Base-by-base conservation (phyloP, 495 filamentous ascomycete species). In the Tuber umbilicatum region DNA sequence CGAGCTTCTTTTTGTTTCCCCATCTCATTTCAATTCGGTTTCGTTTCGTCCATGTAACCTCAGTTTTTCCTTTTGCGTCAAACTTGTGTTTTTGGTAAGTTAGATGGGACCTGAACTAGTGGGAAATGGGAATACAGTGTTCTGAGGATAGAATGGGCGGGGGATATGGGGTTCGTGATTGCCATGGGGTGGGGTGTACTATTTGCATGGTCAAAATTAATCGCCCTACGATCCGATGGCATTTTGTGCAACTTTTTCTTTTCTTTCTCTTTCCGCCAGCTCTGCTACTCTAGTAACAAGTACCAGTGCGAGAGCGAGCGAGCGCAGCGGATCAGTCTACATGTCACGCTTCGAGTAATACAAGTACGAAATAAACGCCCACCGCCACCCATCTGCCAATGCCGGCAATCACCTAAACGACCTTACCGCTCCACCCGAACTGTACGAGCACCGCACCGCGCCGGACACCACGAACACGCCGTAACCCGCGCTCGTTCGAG, bases 111-210 rank as follows among this genome's bases (percentile, higher is more conserved):
- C 2, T 35, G 55, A 31, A 35, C 55, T 31, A 35, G 55, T 27
- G 27, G 55, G 14, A 35, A 64, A 64, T 35, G 55, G 55, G 27
- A 64, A 64, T 31, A 31, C 55, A 64, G 27, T 31, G 14, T 64
- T 64, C 55, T 27, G 23, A 10, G 55, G 27, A 64, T 35, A n/a
- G 55, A 50, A 50, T 55, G 23, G 2, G 1, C 19, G 43, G 21
- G 21, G 45, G n/a, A 23, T 5, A 47, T 79, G 4, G 79, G 71
- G 50, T 81, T 74, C 23, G 42, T 76, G 39, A 38, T 67, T 12
- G 31, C 68, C 39, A 55, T 81, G 76, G 17, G 79, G 47, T n/a
- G 47, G 47, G 47, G 47, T 50, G 21, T 50, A 55, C 7, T 55
- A 31, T n/a, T 10, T 60, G n/a, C n/a, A 60, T 27, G 50, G 50